Evolutionary conservation across 2,329 filamentous ascomycete species (phyloP).

Genomic region (Alternaria tenuissima): DNA sequence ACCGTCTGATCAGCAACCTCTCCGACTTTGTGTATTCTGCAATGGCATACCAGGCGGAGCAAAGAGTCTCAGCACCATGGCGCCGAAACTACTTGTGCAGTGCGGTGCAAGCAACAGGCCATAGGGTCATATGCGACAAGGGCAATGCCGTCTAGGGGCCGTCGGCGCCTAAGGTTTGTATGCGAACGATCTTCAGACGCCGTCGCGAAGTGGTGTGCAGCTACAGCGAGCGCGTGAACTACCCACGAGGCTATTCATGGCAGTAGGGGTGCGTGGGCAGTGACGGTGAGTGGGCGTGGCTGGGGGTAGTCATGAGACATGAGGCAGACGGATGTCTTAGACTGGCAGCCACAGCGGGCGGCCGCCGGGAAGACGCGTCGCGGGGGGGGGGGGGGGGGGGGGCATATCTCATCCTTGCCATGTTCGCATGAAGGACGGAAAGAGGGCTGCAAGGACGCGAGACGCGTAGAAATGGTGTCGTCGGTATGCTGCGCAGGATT

Average conservation of each 20-base stretch:
- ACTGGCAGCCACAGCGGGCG: slow-evolving; percentile 14
- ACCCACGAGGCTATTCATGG: slow-evolving; percentile 20
- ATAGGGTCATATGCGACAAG: slow-evolving; percentile 14
- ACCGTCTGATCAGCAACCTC: neutral
- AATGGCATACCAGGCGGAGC: slow-evolving; percentile 37
- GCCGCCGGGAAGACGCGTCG: slow-evolving; percentile 15
- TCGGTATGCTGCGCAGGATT: neutral
- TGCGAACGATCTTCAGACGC: neutral
- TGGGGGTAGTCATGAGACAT: slow-evolving; percentile 21
- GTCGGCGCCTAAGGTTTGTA: neutral
- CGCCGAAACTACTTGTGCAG: neutral
- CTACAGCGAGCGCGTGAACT: slow-evolving; percentile 14
- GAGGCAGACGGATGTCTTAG: slow-evolving; percentile 22
- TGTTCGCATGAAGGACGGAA: neutral
- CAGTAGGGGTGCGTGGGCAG: slow-evolving; percentile 15
- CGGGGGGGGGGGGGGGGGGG: slow-evolving; percentile 1
- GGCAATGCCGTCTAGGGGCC: neutral
- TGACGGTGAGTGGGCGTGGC: slow-evolving; percentile 18
- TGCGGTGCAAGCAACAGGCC: slow-evolving; percentile 2
- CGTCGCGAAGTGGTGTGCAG: slow-evolving; percentile 9
- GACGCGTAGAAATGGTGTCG: slow-evolving; percentile 7
- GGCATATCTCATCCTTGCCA: slow-evolving; percentile 2
- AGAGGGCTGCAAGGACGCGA: neutral
- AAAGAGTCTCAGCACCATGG: slow-evolving; percentile 40
- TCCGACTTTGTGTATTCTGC: neutral